These are phyloP conservation scores for Lolium perenne DNA, from an alignment of 176 grass and related monocot genomes.

Conservation along the genomic window DNA sequence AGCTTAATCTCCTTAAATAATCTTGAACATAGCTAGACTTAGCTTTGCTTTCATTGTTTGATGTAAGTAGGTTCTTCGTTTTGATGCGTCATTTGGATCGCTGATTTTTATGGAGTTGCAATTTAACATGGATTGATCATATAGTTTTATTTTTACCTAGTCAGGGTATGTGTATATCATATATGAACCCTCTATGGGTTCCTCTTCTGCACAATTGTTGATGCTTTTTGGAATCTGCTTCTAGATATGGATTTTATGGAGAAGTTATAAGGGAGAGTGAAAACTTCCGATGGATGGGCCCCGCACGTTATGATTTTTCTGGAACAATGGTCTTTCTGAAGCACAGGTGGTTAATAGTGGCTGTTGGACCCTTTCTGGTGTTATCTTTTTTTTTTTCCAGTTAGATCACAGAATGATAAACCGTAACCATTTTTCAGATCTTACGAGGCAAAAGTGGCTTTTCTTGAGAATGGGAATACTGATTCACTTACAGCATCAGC, in stretches of 20 bases:
- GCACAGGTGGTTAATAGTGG: constrained; percentile 66
- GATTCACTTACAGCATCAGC: constrained; percentile 20
- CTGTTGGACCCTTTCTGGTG: neutral
- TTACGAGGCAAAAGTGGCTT: constrained; percentile 84
- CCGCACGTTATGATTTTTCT: constrained; percentile 88
- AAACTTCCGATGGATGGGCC: constrained; percentile 95
- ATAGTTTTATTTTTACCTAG: constrained; percentile 15
- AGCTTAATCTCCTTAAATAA: neutral
- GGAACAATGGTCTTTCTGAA: constrained; percentile 97
- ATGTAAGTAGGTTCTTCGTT: neutral
- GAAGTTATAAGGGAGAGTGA: constrained; percentile 96
- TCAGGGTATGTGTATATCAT: neutral
- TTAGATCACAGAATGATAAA: constrained; percentile 25
- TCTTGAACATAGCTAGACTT: constrained; percentile 5
- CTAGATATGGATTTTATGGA: constrained; percentile 98
- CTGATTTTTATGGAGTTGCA: constrained; percentile 6
- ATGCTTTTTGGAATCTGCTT: constrained; percentile 26
- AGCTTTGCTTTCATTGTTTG: constrained; percentile 15
- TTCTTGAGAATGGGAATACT: constrained; percentile 52
- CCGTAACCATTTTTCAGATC: constrained; percentile 55
- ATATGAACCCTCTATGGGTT: neutral
- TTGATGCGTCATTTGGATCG: neutral
- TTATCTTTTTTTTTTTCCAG: constrained; percentile 9
- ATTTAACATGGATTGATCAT: neutral
- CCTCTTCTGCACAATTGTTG: constrained; percentile 23